phyloP scores from a whole-genome alignment of 2,329 filamentous ascomycete species.

The Claviceps spartinae region DNA sequence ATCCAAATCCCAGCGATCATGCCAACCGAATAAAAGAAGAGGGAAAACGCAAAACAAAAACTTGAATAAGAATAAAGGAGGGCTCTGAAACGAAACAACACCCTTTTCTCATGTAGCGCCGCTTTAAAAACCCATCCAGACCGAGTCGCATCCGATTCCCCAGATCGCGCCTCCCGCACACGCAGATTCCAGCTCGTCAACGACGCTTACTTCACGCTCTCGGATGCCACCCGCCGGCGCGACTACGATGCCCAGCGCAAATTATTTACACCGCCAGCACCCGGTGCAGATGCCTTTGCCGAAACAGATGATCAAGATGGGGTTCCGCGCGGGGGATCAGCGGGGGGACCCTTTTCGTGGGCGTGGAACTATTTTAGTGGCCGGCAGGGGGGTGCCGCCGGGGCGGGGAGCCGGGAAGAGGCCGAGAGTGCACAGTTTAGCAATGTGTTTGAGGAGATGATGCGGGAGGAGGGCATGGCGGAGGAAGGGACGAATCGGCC shows the following conservation, averaged over 20 bases:
- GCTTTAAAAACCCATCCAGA: constrained; percentile 91
- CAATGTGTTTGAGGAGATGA: constrained; percentile 81
- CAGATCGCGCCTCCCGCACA: constrained; percentile 69
- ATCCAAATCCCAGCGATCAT: not conserved
- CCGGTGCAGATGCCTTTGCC: constrained; percentile 26
- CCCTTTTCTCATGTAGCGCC: constrained; percentile 36
- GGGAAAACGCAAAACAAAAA: not conserved
- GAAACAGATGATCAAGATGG: constrained; percentile 25
- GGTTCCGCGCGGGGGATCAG: constrained; percentile 18
- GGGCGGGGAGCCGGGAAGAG: constrained; percentile 28
- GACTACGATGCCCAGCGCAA: constrained; percentile 66
- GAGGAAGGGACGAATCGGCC: constrained; percentile 47
- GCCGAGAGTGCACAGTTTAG: constrained; percentile 72
- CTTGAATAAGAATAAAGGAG: not conserved
- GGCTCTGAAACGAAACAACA: too few relatives aligned
- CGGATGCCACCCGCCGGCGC: constrained; percentile 58
- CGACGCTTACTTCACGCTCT: constrained; percentile 86
- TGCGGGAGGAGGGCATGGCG: constrained; percentile 72
- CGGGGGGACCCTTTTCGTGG: constrained; percentile 56
- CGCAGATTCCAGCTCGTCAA: constrained; percentile 85
- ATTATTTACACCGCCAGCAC: constrained; percentile 15
- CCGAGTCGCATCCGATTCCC: constrained; percentile 69
- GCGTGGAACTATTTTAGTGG: constrained; percentile 50
- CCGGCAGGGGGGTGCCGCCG: constrained; percentile 11
- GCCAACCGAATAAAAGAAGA: not conserved